Evolutionary conservation across 2,329 filamentous ascomycete species (phyloP).

Genomic region (Colletotrichum lindemuthianum): DNA sequence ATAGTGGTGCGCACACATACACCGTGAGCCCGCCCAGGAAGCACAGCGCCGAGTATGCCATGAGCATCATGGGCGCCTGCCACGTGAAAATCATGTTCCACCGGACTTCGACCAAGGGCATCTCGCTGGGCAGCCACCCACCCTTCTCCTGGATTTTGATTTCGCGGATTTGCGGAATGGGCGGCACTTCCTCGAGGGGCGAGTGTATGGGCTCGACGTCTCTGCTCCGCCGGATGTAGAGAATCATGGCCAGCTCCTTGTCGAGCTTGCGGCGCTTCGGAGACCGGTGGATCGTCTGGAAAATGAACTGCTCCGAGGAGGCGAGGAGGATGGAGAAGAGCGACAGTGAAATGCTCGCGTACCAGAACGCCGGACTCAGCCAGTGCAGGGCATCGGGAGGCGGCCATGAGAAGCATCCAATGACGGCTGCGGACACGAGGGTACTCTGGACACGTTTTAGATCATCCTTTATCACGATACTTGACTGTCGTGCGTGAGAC

Average conservation of each 20-base stretch:
- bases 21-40: conserved; percentile 40
- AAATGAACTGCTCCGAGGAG: conserved; percentile 42
- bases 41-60: conserved; percentile 40
- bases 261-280: conserved; percentile 29
- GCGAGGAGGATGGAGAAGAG: conserved; percentile 43
- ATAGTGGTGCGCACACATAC: conserved; percentile 40
- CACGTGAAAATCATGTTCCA: conserved; percentile 45
- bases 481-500: not conserved
- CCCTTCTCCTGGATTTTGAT: conserved; percentile 29
- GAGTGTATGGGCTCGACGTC: conserved; percentile 25
- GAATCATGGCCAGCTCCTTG: conserved; percentile 37
- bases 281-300: conserved; percentile 37
- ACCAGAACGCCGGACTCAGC: conserved; percentile 40
- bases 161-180: conserved; percentile 32
- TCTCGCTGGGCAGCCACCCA: conserved; percentile 33
- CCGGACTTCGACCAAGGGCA: conserved; percentile 36
- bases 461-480: not conserved
- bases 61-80: conserved; percentile 44
- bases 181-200: conserved; percentile 28
- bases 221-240: conserved; percentile 29
- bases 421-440: conserved; percentile 41
- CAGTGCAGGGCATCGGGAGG: conserved; percentile 38
- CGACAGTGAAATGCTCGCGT: conserved; percentile 41
- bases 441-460: conserved; percentile 35
- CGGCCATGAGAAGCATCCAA: conserved; percentile 43